A percentile compares a stretch with the other conserved stretches of the same genome.
Evolutionary conservation across 2,329 filamentous ascomycete genomes (phyloP).

Genomic region (Fusarium protoensiforme): DNA sequence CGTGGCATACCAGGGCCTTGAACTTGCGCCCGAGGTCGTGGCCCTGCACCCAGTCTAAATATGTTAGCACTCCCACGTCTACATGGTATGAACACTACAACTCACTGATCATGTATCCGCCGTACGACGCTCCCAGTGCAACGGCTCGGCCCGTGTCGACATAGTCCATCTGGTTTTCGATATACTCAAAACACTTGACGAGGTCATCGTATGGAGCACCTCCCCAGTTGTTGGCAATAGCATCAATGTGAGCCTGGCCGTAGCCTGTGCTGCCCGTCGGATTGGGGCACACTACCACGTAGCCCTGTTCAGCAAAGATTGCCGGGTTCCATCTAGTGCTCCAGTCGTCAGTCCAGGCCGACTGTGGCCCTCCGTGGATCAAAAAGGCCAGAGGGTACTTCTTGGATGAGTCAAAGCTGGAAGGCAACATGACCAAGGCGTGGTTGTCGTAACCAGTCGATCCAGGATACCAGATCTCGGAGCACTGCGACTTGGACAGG

Average conservation of each 20-base stretch:
- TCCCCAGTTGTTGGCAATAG: slow-evolving; percentile 85
- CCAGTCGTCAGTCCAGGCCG: slow-evolving; percentile 81
- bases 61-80: slow-evolving; percentile 32
- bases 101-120: slow-evolving; percentile 79
- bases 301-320: slow-evolving; percentile 88
- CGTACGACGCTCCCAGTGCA: slow-evolving; percentile 79
- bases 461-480: slow-evolving; percentile 77
- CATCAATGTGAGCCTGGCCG: slow-evolving; percentile 80
- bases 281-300: slow-evolving; percentile 84
- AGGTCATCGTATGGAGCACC: slow-evolving; percentile 86
- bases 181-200: slow-evolving; percentile 79
- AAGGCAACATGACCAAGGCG: slow-evolving; percentile 73
- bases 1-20: slow-evolving; percentile 88
- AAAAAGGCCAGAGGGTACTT: slow-evolving; percentile 84
- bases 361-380: slow-evolving; percentile 86
- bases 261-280: slow-evolving; percentile 87
- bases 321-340: slow-evolving; percentile 88
- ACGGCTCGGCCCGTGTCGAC: slow-evolving; percentile 78
- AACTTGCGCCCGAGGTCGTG: slow-evolving; percentile 84
- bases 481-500: slow-evolving; percentile 70
- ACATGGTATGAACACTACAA: slow-evolving; percentile 2
- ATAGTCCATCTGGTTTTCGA: slow-evolving; percentile 72
- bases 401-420: slow-evolving; percentile 73
- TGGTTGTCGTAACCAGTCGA: slow-evolving; percentile 74
- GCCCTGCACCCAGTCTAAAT: slow-evolving; percentile 86